These are phyloP conservation scores for Coemansia sp. DNA, from an alignment of 192 early-diverging fungal species.

Conservation along the genomic window DNA sequence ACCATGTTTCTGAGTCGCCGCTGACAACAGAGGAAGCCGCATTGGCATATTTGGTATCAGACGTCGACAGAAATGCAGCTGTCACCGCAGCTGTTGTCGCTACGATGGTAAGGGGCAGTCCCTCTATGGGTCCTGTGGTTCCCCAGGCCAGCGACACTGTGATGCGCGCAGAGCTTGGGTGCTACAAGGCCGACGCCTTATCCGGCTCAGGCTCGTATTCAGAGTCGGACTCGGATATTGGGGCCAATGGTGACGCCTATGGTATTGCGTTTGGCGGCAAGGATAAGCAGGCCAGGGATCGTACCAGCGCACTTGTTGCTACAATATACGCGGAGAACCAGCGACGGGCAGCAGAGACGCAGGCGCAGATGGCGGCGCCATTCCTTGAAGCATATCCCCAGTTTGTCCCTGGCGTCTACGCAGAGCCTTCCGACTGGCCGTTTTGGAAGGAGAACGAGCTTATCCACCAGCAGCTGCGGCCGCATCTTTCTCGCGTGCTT, in stretches of 20 bases:
- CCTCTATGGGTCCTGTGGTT: not conserved
- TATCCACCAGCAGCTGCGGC: conserved; percentile 22
- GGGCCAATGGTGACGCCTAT: not conserved
- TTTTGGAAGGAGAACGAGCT: conserved; percentile 41
- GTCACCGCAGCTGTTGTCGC: not conserved
- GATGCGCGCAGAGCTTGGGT: conserved; percentile 3
- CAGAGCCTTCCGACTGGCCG: conserved; percentile 41
- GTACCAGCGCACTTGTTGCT: conserved; percentile 10
- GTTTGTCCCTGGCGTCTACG: conserved; percentile 38
- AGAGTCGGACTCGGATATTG: conserved; percentile 1
- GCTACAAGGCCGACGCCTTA: no score
- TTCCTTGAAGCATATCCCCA: conserved; percentile 32
- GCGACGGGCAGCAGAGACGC: conserved; percentile 21
- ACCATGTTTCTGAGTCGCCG: no score
- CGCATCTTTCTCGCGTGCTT: conserved; percentile 26
- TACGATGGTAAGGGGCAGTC: not conserved
- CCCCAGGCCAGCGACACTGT: conserved; percentile 3
- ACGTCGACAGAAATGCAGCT: not conserved
- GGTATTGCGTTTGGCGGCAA: not conserved
- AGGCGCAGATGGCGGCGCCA: conserved; percentile 23
- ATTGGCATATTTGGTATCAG: not conserved
- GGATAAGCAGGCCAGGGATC: not conserved
- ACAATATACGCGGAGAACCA: conserved; percentile 44
- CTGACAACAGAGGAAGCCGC: no score
- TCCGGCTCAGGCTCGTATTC: not conserved